phyloP scores from a whole-genome alignment of 441 rosid species.

The Adansonia rubrostipa region DNA sequence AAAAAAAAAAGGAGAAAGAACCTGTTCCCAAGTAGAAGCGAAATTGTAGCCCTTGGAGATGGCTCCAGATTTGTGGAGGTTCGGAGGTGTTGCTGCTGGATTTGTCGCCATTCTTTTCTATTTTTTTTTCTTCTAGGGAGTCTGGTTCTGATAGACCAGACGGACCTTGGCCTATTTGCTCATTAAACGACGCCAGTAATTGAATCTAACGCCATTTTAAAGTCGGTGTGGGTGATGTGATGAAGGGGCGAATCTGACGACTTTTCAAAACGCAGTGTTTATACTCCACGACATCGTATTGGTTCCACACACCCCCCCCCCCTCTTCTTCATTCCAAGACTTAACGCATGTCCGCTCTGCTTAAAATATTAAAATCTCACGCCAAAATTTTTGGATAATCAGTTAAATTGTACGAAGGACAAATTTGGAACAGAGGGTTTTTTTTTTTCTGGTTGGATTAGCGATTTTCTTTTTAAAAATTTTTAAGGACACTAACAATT shows the following conservation, averaged over 20 bases:
- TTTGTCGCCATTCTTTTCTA: constrained; percentile 52
- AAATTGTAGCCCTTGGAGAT: constrained; percentile 92
- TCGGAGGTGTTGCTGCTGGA: constrained; percentile 50
- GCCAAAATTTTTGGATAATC: too few species aligned
- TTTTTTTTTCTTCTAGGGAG: neutral
- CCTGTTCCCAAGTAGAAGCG: constrained; percentile 98
- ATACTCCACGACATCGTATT: constrained; percentile 1
- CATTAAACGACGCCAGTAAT: constrained; percentile 6
- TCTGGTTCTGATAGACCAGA: constrained; percentile 25
- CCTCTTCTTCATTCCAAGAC: too few species aligned
- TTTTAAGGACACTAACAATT: too few species aligned
- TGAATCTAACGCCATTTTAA: constrained; percentile 20
- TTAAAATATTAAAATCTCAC: too few species aligned
- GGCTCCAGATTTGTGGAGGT: constrained; percentile 76
- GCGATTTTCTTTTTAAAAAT: too few species aligned
- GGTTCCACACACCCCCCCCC: too few species aligned
- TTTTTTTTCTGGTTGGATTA: neutral
- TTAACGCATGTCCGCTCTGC: too few species aligned
- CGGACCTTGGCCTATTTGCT: constrained; percentile 15
- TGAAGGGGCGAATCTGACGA: neutral
- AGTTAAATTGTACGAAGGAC: too few species aligned
- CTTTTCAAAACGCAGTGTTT: neutral
- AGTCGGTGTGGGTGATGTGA: neutral
- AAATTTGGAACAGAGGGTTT: neutral
- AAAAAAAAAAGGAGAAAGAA: constrained; percentile 23